These are phyloP conservation scores for Phycomyces nitens DNA, from an alignment of 192 early-diverging fungal genomes.

Conservation along the genomic window DNA sequence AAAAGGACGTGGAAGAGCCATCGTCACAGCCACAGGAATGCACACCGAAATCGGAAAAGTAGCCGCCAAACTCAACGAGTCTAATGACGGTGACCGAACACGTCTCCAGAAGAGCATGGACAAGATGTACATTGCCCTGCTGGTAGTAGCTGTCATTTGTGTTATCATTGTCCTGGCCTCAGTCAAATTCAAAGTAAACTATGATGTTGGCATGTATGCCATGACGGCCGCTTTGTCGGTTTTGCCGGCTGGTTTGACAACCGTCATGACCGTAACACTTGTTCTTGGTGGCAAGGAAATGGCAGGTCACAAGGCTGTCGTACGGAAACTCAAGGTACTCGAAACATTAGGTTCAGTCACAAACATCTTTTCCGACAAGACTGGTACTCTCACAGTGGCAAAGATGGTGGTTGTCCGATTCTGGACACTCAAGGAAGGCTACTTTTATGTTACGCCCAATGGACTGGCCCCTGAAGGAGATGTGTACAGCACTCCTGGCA, in stretches of 20 bases:
- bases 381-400: conserved; percentile 88
- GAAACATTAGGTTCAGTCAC: conserved; percentile 93
- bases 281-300: conserved; percentile 83
- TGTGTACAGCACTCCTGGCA: conserved; percentile 17
- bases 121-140: conserved; percentile 71
- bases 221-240: conserved; percentile 84
- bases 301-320: conserved; percentile 84
- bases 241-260: conserved; percentile 91
- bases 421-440: conserved; percentile 72
- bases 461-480: conserved; percentile 64
- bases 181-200: conserved; percentile 57
- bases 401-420: conserved; percentile 88
- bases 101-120: conserved; percentile 66
- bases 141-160: conserved; percentile 62
- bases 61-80: conserved; percentile 67
- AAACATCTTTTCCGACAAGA: conserved; percentile 95
- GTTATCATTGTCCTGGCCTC: conserved; percentile 83
- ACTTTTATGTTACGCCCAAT: conserved; percentile 59
- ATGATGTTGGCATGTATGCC: conserved; percentile 69
- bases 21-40: conserved; percentile 85
- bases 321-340: conserved; percentile 84
- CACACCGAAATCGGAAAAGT: conserved; percentile 90
- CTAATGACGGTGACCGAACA: conserved; percentile 47
- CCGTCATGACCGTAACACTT: conserved; percentile 92
- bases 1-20: conserved; percentile 85